Conservation (phyloP, 2,329 filamentous ascomycete species). For the Whalleya microplaca region DNA sequence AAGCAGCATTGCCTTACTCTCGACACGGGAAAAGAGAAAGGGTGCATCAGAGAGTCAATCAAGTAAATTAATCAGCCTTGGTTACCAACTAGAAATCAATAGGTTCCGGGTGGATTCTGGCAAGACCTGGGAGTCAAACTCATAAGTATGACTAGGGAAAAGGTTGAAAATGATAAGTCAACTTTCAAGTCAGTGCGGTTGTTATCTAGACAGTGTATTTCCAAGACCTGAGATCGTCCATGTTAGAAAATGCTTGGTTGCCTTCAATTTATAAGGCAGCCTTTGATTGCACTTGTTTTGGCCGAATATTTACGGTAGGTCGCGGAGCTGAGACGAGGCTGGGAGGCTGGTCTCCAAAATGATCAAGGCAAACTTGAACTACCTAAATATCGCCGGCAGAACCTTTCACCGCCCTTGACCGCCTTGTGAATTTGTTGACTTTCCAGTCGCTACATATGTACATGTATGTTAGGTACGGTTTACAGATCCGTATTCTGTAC, state of each 20-base stretch:
- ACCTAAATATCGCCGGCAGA: constrained; percentile 4
- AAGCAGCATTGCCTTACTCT: not conserved
- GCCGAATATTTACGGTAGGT: not conserved
- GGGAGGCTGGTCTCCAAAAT: not conserved
- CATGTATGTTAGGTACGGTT: not conserved
- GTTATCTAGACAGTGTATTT: not conserved
- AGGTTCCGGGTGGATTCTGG: not conserved
- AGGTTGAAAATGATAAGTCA: not conserved
- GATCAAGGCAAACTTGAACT: not conserved
- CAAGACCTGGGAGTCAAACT: not conserved
- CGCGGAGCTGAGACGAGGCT: not conserved
- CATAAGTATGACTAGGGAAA: not conserved
- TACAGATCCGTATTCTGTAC: too few relatives aligned
- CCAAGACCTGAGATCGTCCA: not conserved
- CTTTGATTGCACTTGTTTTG: not conserved
- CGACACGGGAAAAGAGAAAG: not conserved
- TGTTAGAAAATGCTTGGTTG: not conserved
- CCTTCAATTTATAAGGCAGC: not conserved
- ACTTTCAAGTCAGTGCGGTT: constrained; percentile 1
- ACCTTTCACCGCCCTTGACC: constrained; percentile 9
- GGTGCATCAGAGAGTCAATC: not conserved
- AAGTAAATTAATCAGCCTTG: not conserved
- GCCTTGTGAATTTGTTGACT: constrained; percentile 4
- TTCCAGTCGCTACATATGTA: not conserved
- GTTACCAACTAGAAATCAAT: not conserved